Base-by-base conservation (phyloP, 805 yeast genomes). In the Ogataea wickerhamii region DNA sequence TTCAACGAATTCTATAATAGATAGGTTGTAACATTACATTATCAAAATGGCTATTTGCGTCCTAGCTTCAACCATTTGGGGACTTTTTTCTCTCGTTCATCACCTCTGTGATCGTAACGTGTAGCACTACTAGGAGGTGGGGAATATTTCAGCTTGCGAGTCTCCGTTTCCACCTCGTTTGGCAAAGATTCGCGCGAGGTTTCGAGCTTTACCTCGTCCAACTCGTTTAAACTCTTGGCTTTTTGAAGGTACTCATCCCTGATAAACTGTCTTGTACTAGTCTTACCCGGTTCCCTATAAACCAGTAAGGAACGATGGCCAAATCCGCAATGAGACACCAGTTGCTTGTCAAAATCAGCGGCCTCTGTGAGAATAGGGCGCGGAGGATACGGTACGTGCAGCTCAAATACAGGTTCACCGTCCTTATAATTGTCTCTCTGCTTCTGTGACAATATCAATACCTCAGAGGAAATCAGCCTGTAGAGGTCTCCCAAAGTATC, bases 301-400 rank as follows among this genome's bases (percentile, higher is more conserved):
- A 52, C 40, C 28, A 60, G 25, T 8, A 53, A 32, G 5, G 60
- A 51, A 14, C 63, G 44, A 25, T 70, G 48, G 2, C 74, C 74
- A 40, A 79, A 68, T 2, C 60, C 55, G 36, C 67, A 58, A 32
- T 69, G 71, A 0, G 51, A 50, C 2, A 66, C 63, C 27, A 74
- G 52, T 17, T 43, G 46, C 38, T 52, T 52, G 0, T 56, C 44
- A 0, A 56, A 48, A 35, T 62, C 61, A 10, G 53, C 43, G 1
- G 23, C 14, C 2, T 34, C 30, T 0, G 45, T 31, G 12, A 52
- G 44, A 1, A 79, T 43, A 1, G 50, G 39, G 8, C 51, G 47
- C 8, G 64, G 55, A 3, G 87, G 87, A 42, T 76, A 72, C 4
- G 79, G 68, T 22, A 67, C 53, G n/a, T 53, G 58, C 21, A 80